Evolutionary conservation across 2,329 filamentous ascomycete species (phyloP), one percentile per base, ranked within the genome.

Genomic region (Alternaria incomplexa): DNA sequence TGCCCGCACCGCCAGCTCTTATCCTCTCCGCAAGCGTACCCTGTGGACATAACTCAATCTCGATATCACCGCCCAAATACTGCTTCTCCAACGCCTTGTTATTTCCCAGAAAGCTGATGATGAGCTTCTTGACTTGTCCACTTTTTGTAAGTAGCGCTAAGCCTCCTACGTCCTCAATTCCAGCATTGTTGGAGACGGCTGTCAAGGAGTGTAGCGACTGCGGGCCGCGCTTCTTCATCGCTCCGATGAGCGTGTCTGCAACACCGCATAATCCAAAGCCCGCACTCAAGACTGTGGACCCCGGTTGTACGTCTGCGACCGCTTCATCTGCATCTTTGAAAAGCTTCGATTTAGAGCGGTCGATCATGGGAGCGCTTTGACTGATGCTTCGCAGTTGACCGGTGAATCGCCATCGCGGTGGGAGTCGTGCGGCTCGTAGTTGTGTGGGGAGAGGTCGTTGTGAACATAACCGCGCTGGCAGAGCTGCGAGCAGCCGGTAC

Each of bases 151-250:
- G 85, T 5, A 87, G 85, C 3, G 91, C 88, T 26, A 95, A 82
- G 0, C 92, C 92, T 15, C 77, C 77, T 3, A 88, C 87, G 40
- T 87, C 88, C 59, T 91, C 88, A 7, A 89, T 85, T 25, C 92
- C 92, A 15, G 91, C 91, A 75, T 95, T 95, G 77, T 95, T 95
- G 45, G 91, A 93, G 1, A 94, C 89, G 13, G 90, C 91, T 0
- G 91, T 93, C 23, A 95, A 81, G 7, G 74, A 75, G 36, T 79
- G 75, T 32, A 79, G 60, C 20, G 74, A 75, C 23, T 77, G 52
- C 7, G 70, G 47, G 1, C 77, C 77, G 4, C 77, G 72, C 56
- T 71, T 73, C 43, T 71, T 60, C 52, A 81, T 75, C 11, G 78
- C 78, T n/a, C 72, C 61, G 26, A 80, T 80, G 32, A 81, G 73